These are phyloP conservation scores for Anacardium occidentale DNA, from an alignment of 345 rosid species.

Conservation along the genomic window DNA sequence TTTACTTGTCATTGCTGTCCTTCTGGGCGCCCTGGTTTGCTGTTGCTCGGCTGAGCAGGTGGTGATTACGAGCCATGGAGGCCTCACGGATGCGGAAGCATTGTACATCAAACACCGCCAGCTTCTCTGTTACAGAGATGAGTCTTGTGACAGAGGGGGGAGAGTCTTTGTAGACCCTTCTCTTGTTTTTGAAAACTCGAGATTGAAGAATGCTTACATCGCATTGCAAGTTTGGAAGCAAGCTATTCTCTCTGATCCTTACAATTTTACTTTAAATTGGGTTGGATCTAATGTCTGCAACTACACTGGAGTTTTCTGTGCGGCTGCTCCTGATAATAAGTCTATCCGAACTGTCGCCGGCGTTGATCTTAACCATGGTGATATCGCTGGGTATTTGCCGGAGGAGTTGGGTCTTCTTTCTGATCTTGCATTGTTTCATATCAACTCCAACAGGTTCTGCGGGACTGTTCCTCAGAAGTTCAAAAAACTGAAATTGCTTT, in stretches of 20 bases:
- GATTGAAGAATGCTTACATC: slow-evolving; percentile 63
- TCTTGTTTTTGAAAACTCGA: slow-evolving; percentile 55
- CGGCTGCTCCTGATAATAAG: slow-evolving; percentile 54
- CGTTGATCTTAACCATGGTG: slow-evolving; percentile 80
- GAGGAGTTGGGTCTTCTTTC: slow-evolving; percentile 72
- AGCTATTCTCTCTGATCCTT: slow-evolving; percentile 81
- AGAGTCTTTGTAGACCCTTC: slow-evolving; percentile 66
- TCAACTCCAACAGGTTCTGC: slow-evolving; percentile 77
- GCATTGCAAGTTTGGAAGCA: slow-evolving; percentile 91
- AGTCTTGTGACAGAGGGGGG: slow-evolving; percentile 86
- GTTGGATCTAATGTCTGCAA: slow-evolving; percentile 62
- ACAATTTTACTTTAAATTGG: slow-evolving; percentile 61
- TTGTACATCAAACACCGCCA: slow-evolving; percentile 69
- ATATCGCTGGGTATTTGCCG: slow-evolving; percentile 78
- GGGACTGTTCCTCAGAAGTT: slow-evolving; percentile 71
- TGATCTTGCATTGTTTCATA: slow-evolving; percentile 85
- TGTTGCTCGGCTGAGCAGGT: slow-evolving; percentile 28
- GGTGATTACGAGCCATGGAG: slow-evolving; percentile 43
- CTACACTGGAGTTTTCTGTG: slow-evolving; percentile 64
- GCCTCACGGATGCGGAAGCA: slow-evolving; percentile 59
- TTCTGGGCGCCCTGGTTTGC: slow-evolving; percentile 13
- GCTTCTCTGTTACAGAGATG: slow-evolving; percentile 90
- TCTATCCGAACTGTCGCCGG: slow-evolving; percentile 72
- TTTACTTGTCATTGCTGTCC: slow-evolving; percentile 20
- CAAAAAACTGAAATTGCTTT: slow-evolving; percentile 46